These are phyloP conservation scores for Ascochyta fabae DNA, from an alignment of 2,329 filamentous ascomycete genomes.

Conservation along the genomic window DNA sequence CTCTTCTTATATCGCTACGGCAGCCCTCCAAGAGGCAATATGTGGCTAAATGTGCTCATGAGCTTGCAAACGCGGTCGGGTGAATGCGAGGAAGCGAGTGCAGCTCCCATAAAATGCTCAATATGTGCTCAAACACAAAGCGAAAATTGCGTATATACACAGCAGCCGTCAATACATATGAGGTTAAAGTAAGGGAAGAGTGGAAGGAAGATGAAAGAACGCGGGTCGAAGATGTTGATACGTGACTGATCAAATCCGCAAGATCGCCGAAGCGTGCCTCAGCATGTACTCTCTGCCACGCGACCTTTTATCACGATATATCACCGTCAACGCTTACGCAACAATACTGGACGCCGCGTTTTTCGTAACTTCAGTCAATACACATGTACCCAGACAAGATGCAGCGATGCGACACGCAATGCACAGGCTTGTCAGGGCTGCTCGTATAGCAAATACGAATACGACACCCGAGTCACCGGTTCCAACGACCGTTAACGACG, in stretches of 20 bases:
- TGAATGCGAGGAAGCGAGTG: background rate
- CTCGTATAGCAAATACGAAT: too few relatives aligned
- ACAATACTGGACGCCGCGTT: too few relatives aligned
- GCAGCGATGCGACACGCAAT: too few relatives aligned
- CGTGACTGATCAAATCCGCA: background rate
- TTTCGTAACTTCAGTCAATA: too few relatives aligned
- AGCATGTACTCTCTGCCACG: background rate
- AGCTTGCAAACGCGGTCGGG: background rate
- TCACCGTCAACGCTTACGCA: too few relatives aligned
- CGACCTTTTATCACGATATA: too few relatives aligned
- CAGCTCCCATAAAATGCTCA: background rate
- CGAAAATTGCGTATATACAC: background rate
- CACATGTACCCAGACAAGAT: too few relatives aligned
- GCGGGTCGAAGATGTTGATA: background rate
- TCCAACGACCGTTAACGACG: background rate
- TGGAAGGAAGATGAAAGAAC: background rate
- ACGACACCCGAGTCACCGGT: too few relatives aligned
- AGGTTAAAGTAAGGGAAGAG: background rate
- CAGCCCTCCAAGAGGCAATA: background rate
- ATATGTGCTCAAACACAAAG: conserved; percentile 12
- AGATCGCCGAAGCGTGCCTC: background rate
- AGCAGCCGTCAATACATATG: background rate
- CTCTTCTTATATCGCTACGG: background rate
- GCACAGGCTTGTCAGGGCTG: too few relatives aligned
- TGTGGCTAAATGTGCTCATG: conserved; percentile 7